Evolutionary conservation across 2,329 filamentous ascomycete genomes (phyloP).

Genomic region (Cladophialophora psammophila): DNA sequence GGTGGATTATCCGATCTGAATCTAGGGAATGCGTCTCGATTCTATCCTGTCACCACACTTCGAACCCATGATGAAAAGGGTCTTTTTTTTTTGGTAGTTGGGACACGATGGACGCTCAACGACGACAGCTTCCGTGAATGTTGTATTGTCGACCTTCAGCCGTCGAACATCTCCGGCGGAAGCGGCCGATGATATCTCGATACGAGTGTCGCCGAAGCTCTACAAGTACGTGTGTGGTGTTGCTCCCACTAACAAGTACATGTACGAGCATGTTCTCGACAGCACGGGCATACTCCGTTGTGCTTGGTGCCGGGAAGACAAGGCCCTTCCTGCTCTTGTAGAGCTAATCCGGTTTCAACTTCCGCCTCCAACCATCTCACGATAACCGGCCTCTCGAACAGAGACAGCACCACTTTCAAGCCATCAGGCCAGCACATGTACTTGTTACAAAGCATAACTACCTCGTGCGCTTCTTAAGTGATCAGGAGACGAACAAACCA

Average conservation of each 20-base stretch:
- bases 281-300: neutral
- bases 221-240: neutral
- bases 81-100: neutral
- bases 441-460: neutral
- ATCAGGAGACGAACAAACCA: neutral
- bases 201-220: neutral
- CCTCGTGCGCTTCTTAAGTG: neutral
- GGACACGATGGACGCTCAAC: neutral
- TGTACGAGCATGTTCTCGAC: neutral
- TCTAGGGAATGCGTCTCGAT: neutral
- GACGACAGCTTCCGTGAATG: neutral
- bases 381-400: neutral
- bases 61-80: neutral
- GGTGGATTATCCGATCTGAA: slow-evolving; percentile 34
- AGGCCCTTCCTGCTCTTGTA: too few species aligned
- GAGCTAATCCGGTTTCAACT: too few species aligned
- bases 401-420: neutral
- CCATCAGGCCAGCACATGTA: neutral
- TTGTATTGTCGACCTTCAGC: neutral
- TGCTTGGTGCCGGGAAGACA: neutral
- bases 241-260: neutral
- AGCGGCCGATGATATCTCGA: neutral
- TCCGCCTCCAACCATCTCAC: neutral
- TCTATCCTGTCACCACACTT: neutral
- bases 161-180: neutral